Conservation (phyloP, 345 rosid species). For the Fremontodendron californicum region DNA sequence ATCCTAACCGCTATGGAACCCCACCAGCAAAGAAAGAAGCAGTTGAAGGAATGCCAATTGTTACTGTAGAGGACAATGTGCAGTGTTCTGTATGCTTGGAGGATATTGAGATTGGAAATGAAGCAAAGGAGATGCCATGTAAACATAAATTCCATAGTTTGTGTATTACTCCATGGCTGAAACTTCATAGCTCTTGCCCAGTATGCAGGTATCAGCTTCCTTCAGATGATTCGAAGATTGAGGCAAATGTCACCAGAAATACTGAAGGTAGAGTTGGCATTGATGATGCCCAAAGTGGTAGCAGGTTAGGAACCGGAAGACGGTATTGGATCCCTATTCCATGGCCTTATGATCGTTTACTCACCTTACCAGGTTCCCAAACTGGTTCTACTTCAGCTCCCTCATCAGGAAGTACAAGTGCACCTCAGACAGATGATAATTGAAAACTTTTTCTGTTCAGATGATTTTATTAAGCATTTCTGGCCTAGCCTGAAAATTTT, state of each 20-base stretch:
- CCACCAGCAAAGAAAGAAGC: conserved; percentile 37
- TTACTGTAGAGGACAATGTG: conserved; percentile 20
- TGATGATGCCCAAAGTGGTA: not conserved
- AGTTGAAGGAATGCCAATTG: conserved; percentile 38
- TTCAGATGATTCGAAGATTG: conserved; percentile 22
- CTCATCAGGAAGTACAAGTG: conserved; percentile 13
- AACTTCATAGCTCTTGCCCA: conserved; percentile 59
- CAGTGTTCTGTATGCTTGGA: conserved; percentile 54
- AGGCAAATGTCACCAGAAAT: conserved; percentile 12
- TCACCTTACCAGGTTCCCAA: conserved; percentile 21
- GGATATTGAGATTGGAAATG: conserved; percentile 50
- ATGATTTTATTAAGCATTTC: not conserved
- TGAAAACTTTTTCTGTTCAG: not conserved
- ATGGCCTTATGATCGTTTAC: conserved; percentile 29
- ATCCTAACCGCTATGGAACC: conserved; percentile 32
- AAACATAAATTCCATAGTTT: conserved; percentile 53
- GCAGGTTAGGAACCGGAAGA: conserved; percentile 13
- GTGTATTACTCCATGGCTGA: conserved; percentile 60
- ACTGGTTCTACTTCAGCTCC: conserved; percentile 16
- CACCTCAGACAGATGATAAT: conserved; percentile 20
- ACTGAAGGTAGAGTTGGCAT: not conserved
- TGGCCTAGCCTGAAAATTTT: not conserved
- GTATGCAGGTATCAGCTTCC: conserved; percentile 48
- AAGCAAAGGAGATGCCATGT: conserved; percentile 62
- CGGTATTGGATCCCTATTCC: conserved; percentile 27